Conservation (phyloP, 2,329 filamentous ascomycete species). For the Trichoderma pleuroti region DNA sequence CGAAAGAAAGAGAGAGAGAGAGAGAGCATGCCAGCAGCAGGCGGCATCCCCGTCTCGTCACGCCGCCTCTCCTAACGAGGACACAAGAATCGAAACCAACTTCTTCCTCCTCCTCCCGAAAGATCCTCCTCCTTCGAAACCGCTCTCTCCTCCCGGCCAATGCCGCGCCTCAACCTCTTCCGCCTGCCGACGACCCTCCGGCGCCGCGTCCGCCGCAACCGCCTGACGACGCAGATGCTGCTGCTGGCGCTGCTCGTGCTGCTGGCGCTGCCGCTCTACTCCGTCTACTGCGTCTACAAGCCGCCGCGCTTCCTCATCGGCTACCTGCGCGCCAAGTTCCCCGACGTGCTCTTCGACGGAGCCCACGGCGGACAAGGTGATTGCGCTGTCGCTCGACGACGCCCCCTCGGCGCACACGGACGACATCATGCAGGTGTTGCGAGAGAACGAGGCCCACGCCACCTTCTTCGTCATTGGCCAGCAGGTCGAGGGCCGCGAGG, state of each 20-base stretch:
- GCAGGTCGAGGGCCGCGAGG: conserved; percentile 60
- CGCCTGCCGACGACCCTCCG: conserved; percentile 55
- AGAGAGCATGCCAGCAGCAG: conserved; percentile 14
- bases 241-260: conserved; percentile 38
- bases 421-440: conserved; percentile 67
- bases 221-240: conserved; percentile 52
- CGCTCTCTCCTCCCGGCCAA: conserved; percentile 20
- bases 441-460: conserved; percentile 62
- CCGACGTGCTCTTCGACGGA: conserved; percentile 77
- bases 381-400: conserved; percentile 86
- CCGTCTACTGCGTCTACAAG: conserved; percentile 73
- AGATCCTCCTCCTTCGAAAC: background rate
- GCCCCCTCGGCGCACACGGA: conserved; percentile 70
- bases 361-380: conserved; percentile 51
- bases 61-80: conserved; percentile 5
- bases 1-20: background rate
- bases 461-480: conserved; percentile 88
- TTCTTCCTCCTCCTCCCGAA: background rate
- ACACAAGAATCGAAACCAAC: background rate
- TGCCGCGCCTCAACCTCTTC: conserved; percentile 46
- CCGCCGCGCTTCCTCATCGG: conserved; percentile 69
- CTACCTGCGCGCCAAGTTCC: conserved; percentile 68
- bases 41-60: conserved; percentile 9
- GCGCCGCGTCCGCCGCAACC: conserved; percentile 55
- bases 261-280: conserved; percentile 38